These are phyloP conservation scores for Neonectria ditissima DNA, from an alignment of 2,329 filamentous ascomycete genomes.

Conservation along the genomic window DNA sequence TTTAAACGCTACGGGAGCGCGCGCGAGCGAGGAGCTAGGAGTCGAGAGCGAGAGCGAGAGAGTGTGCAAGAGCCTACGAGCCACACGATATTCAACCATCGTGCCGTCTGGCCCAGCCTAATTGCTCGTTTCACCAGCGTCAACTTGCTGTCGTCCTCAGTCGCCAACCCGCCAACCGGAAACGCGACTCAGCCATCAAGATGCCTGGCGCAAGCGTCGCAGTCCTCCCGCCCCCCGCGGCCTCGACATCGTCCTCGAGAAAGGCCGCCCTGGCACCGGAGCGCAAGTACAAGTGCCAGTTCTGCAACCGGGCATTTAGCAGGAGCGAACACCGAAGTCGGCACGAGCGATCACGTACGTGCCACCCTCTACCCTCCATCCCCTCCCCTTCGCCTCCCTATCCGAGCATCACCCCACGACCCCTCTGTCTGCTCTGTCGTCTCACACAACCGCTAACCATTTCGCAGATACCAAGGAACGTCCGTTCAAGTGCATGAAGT, in stretches of 20 bases:
- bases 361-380: conserved; percentile 29
- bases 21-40: conserved; percentile 67
- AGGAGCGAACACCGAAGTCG: conserved; percentile 96
- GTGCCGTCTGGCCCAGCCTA: conserved; percentile 54
- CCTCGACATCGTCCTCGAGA: conserved; percentile 77
- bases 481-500: conserved; percentile 99
- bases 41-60: conserved; percentile 52
- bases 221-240: conserved; percentile 70
- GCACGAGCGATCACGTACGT: conserved; percentile 98
- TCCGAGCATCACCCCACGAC: conserved; percentile 22
- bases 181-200: conserved; percentile 56
- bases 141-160: conserved; percentile 42
- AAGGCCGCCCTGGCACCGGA: conserved; percentile 85
- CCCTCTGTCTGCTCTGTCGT: conserved; percentile 25
- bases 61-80: conserved; percentile 42
- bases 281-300: conserved; percentile 99
- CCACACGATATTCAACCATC: conserved; percentile 71
- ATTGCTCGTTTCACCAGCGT: conserved; percentile 42
- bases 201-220: conserved; percentile 80
- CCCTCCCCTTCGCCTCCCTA: conserved; percentile 22
- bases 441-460: conserved; percentile 41
- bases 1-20: conserved; percentile 78
- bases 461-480: conserved; percentile 93
- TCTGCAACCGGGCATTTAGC: conserved; percentile 97
- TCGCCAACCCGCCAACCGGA: conserved; percentile 38